phyloP scores from a whole-genome alignment of 1,284 basidiomycete species.

The Cutaneotrichosporon daszewskae region DNA sequence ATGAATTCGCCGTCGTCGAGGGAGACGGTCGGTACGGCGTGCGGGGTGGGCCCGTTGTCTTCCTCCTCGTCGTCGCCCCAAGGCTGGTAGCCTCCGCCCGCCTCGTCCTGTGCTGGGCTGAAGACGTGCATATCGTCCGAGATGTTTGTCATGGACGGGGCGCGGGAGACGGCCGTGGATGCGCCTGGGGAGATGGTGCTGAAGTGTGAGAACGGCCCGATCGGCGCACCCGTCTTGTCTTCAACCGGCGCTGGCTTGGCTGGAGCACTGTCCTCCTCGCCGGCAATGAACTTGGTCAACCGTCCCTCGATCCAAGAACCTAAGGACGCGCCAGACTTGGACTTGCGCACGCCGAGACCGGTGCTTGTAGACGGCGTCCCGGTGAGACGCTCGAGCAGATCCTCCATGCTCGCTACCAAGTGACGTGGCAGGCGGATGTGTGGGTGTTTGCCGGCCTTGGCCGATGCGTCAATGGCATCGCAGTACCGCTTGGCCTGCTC shows the following conservation, averaged over 20 bases:
- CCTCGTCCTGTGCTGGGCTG: background rate
- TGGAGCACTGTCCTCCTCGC: constrained; percentile 56
- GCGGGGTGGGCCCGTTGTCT: constrained; percentile 3
- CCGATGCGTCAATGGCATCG: constrained; percentile 72
- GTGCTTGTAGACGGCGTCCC: constrained; percentile 67
- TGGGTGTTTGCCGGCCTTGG: constrained; percentile 25
- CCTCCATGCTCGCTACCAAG: constrained; percentile 71
- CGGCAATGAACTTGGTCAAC: constrained; percentile 93
- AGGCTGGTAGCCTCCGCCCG: constrained; percentile 10
- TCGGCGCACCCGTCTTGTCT: constrained; percentile 30
- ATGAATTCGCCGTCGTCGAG: constrained; percentile 52
- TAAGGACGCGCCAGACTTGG: constrained; percentile 79
- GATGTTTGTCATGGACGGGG: constrained; percentile 26
- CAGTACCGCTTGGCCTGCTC: constrained; percentile 77
- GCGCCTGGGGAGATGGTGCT: constrained; percentile 84
- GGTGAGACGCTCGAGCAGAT: constrained; percentile 72
- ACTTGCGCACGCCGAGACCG: constrained; percentile 53
- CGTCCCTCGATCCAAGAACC: constrained; percentile 91
- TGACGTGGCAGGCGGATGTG: constrained; percentile 55
- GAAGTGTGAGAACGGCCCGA: constrained; percentile 90
- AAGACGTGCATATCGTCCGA: background rate
- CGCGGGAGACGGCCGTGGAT: constrained; percentile 55
- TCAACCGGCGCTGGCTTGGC: constrained; percentile 19
- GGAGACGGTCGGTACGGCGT: constrained; percentile 7
- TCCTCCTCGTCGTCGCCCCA: constrained; percentile 9